A percentile compares a stretch with the other conserved stretches of the same genome.
These are phyloP conservation scores for Penicillium dipodomyicola DNA, from an alignment of 495 filamentous ascomycete species.

Conservation along the genomic window DNA sequence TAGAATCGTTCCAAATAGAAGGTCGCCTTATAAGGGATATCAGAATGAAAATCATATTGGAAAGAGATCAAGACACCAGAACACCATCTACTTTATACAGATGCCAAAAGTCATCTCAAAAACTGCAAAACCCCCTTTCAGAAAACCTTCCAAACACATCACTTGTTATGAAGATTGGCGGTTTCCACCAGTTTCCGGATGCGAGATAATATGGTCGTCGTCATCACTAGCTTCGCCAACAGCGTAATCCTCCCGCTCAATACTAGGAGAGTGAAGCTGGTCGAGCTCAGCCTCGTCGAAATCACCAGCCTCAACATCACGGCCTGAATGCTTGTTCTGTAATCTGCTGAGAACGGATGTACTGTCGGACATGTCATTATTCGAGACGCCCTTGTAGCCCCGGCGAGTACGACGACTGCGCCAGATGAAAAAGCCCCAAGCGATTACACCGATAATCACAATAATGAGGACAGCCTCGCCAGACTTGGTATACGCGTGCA, in stretches of 20 bases:
- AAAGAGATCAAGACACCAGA: not conserved
- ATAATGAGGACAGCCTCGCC: conserved; percentile 87
- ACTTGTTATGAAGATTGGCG: conserved; percentile 11
- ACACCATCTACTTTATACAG: conserved; percentile 6
- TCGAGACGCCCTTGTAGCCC: conserved; percentile 48
- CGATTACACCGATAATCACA: conserved; percentile 70
- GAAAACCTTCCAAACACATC: not conserved
- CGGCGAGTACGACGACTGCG: conserved; percentile 58
- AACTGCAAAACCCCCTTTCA: not conserved
- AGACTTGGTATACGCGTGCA: conserved; percentile 88
- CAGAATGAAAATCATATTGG: not conserved
- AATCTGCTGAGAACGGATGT: conserved; percentile 37
- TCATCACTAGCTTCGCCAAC: conserved; percentile 47
- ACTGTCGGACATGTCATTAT: conserved; percentile 26
- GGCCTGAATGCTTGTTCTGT: conserved; percentile 47
- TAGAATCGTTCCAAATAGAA: not conserved
- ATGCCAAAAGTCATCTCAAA: not conserved
- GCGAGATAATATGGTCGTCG: conserved; percentile 26
- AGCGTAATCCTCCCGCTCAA: conserved; percentile 42
- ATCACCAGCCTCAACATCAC: conserved; percentile 77
- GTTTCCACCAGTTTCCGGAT: conserved; percentile 5
- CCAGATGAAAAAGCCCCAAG: conserved; percentile 88
- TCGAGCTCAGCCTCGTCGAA: conserved; percentile 90
- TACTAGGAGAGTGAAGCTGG: conserved; percentile 56
- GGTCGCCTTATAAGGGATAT: not conserved